Base-by-base conservation (phyloP, 495 filamentous ascomycete genomes). In the Amphirosellinia nigrospora region DNA sequence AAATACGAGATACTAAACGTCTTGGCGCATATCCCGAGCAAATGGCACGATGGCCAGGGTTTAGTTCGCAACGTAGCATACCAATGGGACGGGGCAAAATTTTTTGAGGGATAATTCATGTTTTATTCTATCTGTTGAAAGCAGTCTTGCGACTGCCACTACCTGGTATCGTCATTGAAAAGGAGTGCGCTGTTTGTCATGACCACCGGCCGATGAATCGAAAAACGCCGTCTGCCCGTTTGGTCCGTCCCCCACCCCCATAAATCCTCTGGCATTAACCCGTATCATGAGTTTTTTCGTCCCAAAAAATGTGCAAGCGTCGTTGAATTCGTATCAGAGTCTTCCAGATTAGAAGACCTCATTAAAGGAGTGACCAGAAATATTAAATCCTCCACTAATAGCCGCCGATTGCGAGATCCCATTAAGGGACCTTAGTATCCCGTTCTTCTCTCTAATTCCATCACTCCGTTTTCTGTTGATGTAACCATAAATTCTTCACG, bases 71-170 rank as follows among this genome's bases (percentile, higher is more conserved):
- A 65, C 11, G 34, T 46, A 30, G 19, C 23, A 62, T 30, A 11
- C 26, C 26, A 32, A 30, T 32, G 23, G 39, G n/a, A n/a, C 5
- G 15, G 3, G 9, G 19, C 16, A 19, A n/a, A 11, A 8, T n/a
- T n/a, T n/a, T n/a, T n/a, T 28, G 41, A 36, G 15, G 30, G 39
- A 48, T 23, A 36, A 59, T 23, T 23, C 32, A 52, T 23, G 11
- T 67, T 67, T 13, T 68, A 60, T 60, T 61, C 55, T 68, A 60
- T 60, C 41, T 61, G 3, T 50, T 36, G 13, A n/a, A 50, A 34
- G n/a, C 41, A 68, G 66, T 30, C 41, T n/a, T 21, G 21, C 43
- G 43, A 48, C 43, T 45, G 56, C 34, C 39, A 45, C 38, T 56
- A 66, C 38, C 64, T 32, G 30, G 32, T 45, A 58, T 58, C 32